Evolutionary conservation across 805 yeast genomes (phyloP), one percentile per base, ranked within the genome.

Genomic region (Teunomyces kruisii): DNA sequence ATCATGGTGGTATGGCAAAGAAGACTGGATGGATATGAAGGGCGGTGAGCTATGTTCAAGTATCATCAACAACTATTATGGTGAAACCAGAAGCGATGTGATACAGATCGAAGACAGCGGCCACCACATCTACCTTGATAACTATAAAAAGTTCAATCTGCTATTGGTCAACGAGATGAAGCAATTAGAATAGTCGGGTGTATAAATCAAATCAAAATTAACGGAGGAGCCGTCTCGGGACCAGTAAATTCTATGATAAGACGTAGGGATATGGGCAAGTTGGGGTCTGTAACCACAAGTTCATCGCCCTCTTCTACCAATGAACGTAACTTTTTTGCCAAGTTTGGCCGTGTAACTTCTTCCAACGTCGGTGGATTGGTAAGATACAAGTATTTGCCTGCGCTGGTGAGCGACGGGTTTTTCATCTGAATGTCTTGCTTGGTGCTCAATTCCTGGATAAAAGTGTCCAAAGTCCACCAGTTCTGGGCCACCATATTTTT

Each of bases 1-100:
- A 28, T 61, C 76, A 6, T 94, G 98, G 97, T 68, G 86, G 51
- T 92, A 92, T 55, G 99, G 99, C 1, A 84, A 81, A 50, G 72
- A 78, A 36, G 84, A 80, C 54, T 80, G 84, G 84, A 80, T 80
- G 84, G 83, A 80, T 52, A 55, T 56, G 22, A 47, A 55, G 16
- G 84, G 84, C 2, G 84, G 84, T 0, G 51, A 62, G 32, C 36
- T 61, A 12, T 68, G 78, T 32, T 59, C 72, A 13, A 56, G 65
- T 8, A 60, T 63, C 9, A 58, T 79, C 30, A 63, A 61, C 35
- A 44, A 47, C 5, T 43, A 55, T 29, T 41, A 48, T 1, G 57
- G 52, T 14, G 22, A 43, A 0, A 12, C 31, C 1, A 35, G 55
- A 45, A 57, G 71, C 51, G 42, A 51, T 42, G 73, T 78, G 6